Conservation (phyloP, 106 monocot species). For the Vanilla planifolia region DNA sequence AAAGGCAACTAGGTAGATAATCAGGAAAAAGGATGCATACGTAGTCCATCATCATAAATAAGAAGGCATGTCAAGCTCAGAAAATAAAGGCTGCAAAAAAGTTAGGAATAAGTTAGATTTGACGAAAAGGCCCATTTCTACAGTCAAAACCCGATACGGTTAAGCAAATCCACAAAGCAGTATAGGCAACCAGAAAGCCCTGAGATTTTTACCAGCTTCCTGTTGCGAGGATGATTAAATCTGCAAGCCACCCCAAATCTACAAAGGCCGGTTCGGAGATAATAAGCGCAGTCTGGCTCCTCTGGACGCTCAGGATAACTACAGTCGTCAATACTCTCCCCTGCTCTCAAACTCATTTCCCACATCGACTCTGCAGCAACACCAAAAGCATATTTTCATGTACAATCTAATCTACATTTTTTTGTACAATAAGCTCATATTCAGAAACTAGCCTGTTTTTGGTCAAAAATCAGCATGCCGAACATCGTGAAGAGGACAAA, state of each 20-base stretch:
- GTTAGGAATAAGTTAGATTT: not conserved
- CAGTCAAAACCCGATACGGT: not conserved
- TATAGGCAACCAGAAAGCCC: not conserved
- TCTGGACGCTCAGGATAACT: constrained; percentile 56
- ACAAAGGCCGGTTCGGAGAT: constrained; percentile 65
- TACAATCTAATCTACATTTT: not conserved
- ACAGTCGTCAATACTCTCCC: constrained; percentile 30
- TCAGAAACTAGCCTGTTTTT: not conserved
- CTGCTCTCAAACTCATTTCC: constrained; percentile 40
- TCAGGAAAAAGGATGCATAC: too few relatives aligned
- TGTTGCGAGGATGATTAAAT: constrained; percentile 64
- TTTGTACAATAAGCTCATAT: not conserved
- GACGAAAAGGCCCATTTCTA: not conserved
- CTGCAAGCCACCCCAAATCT: constrained; percentile 73
- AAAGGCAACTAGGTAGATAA: too few relatives aligned
- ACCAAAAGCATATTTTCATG: constrained; percentile 1
- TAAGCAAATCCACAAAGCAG: not conserved
- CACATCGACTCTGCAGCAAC: constrained; percentile 47
- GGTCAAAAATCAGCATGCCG: not conserved
- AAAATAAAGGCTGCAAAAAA: not conserved
- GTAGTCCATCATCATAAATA: too few relatives aligned
- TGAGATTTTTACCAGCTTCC: constrained; percentile 43
- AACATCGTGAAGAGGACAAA: not conserved
- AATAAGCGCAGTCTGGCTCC: constrained; percentile 65
- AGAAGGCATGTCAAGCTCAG: too few relatives aligned